Evolutionary conservation across 495 filamentous ascomycete genomes (phyloP), one percentile per base, ranked within the genome.

Genomic region (Sphaerosporella brunnea): DNA sequence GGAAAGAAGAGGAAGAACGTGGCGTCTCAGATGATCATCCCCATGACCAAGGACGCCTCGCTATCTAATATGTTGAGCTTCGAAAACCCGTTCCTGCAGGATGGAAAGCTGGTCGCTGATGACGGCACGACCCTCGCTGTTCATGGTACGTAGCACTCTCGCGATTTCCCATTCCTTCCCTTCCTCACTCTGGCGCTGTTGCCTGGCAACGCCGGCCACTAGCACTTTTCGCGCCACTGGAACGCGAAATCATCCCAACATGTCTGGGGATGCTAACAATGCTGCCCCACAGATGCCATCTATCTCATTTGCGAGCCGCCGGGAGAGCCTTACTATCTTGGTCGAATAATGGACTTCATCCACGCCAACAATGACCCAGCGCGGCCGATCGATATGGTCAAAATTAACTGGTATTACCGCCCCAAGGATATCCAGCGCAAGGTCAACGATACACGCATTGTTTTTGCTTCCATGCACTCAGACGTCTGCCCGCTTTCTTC

Each of bases 381-480:
- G 20, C 72, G 77, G 44, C 76, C 83, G 13, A 78, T 99, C 48
- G 88, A 95, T 61, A 73, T 84, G 19, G 62, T 99, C 56, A 77
- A 85, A 49, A 79, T 96, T 55, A 99, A 99, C 65, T 99, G 90
- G 90, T 95, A 85, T 65, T 96, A 96, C 62, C 75, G 90, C 13
- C 88, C 92, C 42, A 83, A 86, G 65, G 90, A 99, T 62, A 92
- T 99, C 48, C 82, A 83, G 51, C 82, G 84, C 38, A 87, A 85
- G 62, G 79, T 82, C 52, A 79, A 80, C 53, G 90, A 99, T 66
- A 84, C 80, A 44, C 78, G 90, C 47, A 68, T 84, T 51, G 73
- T 96, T 23, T 96, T 87, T 65, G 85, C 84, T 42, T 93, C 88
- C 9, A 99, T 99, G 90, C 90, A 99, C 57, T 95, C 90, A 23